Conservation (phyloP, 768 basidiomycete species). For the Hypholoma fasciculare region DNA sequence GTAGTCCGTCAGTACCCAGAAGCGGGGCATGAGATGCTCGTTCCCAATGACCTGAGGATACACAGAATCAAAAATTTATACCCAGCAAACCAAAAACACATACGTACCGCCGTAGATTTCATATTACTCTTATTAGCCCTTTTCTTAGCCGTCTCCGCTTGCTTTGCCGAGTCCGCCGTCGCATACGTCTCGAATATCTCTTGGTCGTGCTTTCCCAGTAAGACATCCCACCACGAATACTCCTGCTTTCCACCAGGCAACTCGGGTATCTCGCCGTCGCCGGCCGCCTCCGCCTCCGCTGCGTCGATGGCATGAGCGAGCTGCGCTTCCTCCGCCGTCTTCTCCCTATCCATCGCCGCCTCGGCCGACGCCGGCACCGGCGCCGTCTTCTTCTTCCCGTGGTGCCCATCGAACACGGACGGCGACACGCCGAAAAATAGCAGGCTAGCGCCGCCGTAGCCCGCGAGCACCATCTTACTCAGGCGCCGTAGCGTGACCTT, state of each 20-base stretch:
- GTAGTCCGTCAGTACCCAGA: conserved; percentile 87
- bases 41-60: conserved; percentile 49
- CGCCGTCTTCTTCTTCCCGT: conserved; percentile 19
- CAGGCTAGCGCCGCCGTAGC: conserved; percentile 81
- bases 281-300: conserved; percentile 64
- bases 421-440: conserved; percentile 76
- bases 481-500: conserved; percentile 73
- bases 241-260: conserved; percentile 26
- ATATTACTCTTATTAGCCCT: conserved; percentile 33
- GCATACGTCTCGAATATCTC: conserved; percentile 75
- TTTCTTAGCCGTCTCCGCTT: conserved; percentile 16
- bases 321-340: conserved; percentile 57
- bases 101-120: conserved; percentile 51
- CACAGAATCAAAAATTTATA: not conserved
- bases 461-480: conserved; percentile 81
- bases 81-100: not conserved
- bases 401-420: conserved; percentile 11
- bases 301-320: conserved; percentile 69
- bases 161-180: conserved; percentile 26
- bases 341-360: conserved; percentile 34
- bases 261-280: conserved; percentile 48
- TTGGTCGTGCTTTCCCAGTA: conserved; percentile 78
- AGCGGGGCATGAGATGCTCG: conserved; percentile 76
- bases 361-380: conserved; percentile 27
- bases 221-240: conserved; percentile 84